Conservation (phyloP, 176 grass and related monocot species). For the Hordeum vulgare region DNA sequence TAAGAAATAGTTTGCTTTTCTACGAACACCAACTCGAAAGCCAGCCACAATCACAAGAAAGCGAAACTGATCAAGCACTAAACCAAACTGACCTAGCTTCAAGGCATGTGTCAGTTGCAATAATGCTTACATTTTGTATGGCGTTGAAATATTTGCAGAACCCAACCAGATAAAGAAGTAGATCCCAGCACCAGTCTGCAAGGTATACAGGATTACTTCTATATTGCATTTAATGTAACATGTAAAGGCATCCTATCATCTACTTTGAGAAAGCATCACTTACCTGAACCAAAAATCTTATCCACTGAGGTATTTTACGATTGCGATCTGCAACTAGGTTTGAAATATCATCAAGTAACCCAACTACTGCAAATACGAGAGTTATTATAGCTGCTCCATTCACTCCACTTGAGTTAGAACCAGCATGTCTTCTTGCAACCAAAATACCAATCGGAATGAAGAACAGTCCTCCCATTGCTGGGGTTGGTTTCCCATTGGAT, state of each 20-base stretch:
- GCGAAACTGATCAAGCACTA: neutral
- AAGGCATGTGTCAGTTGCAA: neutral
- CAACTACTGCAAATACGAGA: constrained; percentile 66
- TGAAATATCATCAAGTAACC: constrained; percentile 81
- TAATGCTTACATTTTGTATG: constrained; percentile 81
- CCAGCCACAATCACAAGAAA: neutral
- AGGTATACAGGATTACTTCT: constrained; percentile 17
- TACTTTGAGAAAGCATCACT: constrained; percentile 16
- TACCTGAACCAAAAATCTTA: constrained; percentile 62
- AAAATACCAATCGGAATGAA: constrained; percentile 80
- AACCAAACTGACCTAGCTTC: neutral
- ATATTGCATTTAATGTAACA: constrained; percentile 5
- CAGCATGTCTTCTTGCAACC: constrained; percentile 53
- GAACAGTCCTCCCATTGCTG: constrained; percentile 86
- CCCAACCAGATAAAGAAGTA: constrained; percentile 82
- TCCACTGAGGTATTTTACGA: constrained; percentile 52
- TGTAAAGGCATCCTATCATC: neutral
- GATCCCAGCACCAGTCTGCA: constrained; percentile 61
- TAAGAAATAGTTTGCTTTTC: neutral
- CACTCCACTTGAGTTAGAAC: constrained; percentile 39
- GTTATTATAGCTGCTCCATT: constrained; percentile 68
- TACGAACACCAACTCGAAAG: neutral
- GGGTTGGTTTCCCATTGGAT: constrained; percentile 53
- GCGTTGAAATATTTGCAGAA: constrained; percentile 70
- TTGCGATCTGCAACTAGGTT: constrained; percentile 17